phyloP scores from a whole-genome alignment of 495 filamentous ascomycete genomes.

The Aspergillus asperescens region DNA sequence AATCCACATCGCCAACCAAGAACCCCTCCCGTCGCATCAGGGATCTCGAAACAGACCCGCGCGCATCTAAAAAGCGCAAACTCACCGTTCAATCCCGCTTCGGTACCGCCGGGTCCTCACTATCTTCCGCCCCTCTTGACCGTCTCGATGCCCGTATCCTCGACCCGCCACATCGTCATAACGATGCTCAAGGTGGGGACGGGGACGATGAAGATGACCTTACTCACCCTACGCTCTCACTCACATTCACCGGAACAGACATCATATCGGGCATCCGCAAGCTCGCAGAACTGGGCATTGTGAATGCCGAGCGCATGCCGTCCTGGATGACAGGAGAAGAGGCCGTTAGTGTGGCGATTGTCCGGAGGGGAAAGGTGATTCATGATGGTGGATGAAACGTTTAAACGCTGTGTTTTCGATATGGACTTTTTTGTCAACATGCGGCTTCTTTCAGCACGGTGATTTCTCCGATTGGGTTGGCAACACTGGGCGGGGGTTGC shows the following conservation, averaged over 20 bases:
- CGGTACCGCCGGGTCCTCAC: conserved; percentile 27
- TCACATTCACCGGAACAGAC: conserved; percentile 68
- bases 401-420: too few relatives aligned
- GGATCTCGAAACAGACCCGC: conserved; percentile 43
- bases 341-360: conserved; percentile 64
- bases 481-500: too few relatives aligned
- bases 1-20: not conserved
- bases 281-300: conserved; percentile 65
- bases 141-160: conserved; percentile 33
- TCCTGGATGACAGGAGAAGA: conserved; percentile 91
- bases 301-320: conserved; percentile 73
- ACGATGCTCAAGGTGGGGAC: conserved; percentile 2
- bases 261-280: conserved; percentile 76
- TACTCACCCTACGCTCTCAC: conserved; percentile 39
- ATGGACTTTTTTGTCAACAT: too few relatives aligned
- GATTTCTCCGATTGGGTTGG: too few relatives aligned
- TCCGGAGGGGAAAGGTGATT: conserved; percentile 50
- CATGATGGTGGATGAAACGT: conserved; percentile 19
- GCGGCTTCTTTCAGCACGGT: too few relatives aligned
- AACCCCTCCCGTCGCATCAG: conserved; percentile 8
- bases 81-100: conserved; percentile 53
- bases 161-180: conserved; percentile 19
- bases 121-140: conserved; percentile 26
- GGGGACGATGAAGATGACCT: conserved; percentile 21
- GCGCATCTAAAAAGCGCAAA: conserved; percentile 51